These are phyloP conservation scores for Albugo laibachii DNA, from an alignment of 352 stramenopile species.

Conservation along the genomic window DNA sequence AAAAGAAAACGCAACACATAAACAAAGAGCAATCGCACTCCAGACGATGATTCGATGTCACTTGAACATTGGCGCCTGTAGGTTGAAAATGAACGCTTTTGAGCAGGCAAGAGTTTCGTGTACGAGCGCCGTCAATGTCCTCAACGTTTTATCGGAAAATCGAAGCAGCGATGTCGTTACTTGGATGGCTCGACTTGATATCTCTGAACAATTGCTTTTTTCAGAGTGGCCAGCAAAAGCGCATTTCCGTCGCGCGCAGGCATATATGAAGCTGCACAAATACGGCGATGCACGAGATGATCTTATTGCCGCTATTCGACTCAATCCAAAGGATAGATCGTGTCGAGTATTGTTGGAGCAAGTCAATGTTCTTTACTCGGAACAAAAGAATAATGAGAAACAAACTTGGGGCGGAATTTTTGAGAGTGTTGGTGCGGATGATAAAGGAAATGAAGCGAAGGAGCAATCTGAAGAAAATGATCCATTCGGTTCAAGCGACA, in stretches of 20 bases:
- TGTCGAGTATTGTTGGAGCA: conserved; percentile 52
- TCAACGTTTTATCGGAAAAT: conserved; percentile 58
- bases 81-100: conserved; percentile 49
- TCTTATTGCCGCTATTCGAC: conserved; percentile 48
- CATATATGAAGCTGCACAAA: conserved; percentile 52
- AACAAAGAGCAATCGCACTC: conserved; percentile 70
- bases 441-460: neutral
- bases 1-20: conserved; percentile 56
- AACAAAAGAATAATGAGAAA: conserved; percentile 61
- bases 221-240: conserved; percentile 75
- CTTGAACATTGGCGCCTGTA: conserved; percentile 71
- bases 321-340: conserved; percentile 67
- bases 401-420: conserved; percentile 70
- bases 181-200: conserved; percentile 65
- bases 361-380: conserved; percentile 42
- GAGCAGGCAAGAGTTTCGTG: conserved; percentile 53
- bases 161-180: conserved; percentile 53
- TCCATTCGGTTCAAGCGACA: too few species aligned
- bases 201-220: conserved; percentile 64
- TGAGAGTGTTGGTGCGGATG: conserved; percentile 15
- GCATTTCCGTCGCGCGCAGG: conserved; percentile 63
- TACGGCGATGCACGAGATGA: conserved; percentile 53
- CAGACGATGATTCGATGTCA: conserved; percentile 81
- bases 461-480: neutral
- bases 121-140: conserved; percentile 65